Conservation (phyloP, 1,284 basidiomycete species). For the Anthracocystis walkeri region DNA sequence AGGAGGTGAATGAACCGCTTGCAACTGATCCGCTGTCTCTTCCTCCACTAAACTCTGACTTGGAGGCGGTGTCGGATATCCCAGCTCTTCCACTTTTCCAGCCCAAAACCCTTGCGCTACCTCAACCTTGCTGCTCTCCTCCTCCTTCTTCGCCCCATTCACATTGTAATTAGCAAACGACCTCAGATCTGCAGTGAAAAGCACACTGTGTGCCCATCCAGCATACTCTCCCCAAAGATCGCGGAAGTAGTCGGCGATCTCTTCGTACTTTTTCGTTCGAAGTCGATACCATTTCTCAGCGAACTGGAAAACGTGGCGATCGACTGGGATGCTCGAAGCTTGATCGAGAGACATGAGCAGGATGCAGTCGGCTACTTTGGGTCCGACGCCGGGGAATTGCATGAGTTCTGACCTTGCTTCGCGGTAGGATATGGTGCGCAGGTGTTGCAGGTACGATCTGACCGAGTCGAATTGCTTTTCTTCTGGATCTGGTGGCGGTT, state of each 20-base stretch:
- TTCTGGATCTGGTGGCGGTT: neutral
- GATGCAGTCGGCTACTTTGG: slow-evolving; percentile 82
- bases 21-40: slow-evolving; percentile 14
- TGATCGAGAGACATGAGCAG: slow-evolving; percentile 95
- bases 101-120: slow-evolving; percentile 21
- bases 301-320: slow-evolving; percentile 68
- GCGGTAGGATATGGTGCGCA: slow-evolving; percentile 74
- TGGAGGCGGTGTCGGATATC: slow-evolving; percentile 16
- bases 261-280: slow-evolving; percentile 63
- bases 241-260: slow-evolving; percentile 62
- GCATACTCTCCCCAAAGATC: slow-evolving; percentile 66
- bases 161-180: slow-evolving; percentile 55
- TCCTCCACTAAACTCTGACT: slow-evolving; percentile 20
- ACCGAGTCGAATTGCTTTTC: slow-evolving; percentile 69
- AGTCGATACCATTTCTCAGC: slow-evolving; percentile 66
- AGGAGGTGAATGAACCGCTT: slow-evolving; percentile 35
- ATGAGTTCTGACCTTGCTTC: slow-evolving; percentile 81
- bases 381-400: slow-evolving; percentile 86
- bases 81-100: neutral
- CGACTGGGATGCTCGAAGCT: slow-evolving; percentile 64
- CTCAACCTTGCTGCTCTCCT: slow-evolving; percentile 21
- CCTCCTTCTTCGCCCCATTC: slow-evolving; percentile 38
- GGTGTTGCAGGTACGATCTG: slow-evolving; percentile 74
- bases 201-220: slow-evolving; percentile 67
- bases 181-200: slow-evolving; percentile 65